phyloP scores from a whole-genome alignment of 1,284 basidiomycete species.

The Ustilago hordei region DNA sequence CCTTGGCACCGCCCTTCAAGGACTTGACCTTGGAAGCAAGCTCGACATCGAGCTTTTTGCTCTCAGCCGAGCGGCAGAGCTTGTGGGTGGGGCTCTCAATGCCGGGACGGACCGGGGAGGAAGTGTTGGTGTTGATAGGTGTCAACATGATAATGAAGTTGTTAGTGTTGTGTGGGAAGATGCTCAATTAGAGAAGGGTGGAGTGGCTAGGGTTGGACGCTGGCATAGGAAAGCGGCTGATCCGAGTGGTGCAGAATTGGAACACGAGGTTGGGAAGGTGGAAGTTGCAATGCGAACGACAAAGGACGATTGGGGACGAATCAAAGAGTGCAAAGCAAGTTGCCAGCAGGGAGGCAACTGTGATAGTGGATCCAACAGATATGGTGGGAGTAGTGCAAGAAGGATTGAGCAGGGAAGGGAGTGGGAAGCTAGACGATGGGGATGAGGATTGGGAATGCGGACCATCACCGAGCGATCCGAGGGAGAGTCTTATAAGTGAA shows the following conservation, averaged over 20 bases:
- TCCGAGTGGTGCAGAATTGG: conserved; percentile 26
- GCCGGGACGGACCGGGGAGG: conserved; percentile 33
- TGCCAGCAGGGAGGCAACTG: conserved; percentile 17
- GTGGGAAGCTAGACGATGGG: conserved; percentile 24
- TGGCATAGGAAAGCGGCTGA: conserved; percentile 16
- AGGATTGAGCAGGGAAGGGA: conserved; percentile 10
- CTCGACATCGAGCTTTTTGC: conserved; percentile 52
- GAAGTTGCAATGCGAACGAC: conserved; percentile 17
- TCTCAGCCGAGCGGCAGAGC: conserved; percentile 39
- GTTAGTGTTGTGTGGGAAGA: not conserved
- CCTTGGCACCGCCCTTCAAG: conserved; percentile 47
- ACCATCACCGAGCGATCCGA: conserved; percentile 53
- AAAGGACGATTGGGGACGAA: conserved; percentile 12
- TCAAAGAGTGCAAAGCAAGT: conserved; percentile 28
- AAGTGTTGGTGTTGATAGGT: conserved; percentile 49
- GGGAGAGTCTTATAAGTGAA: conserved; percentile 45
- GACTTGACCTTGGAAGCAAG: conserved; percentile 48
- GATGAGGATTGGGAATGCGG: conserved; percentile 29
- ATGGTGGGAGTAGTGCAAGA: conserved; percentile 38
- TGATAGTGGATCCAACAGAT: conserved; percentile 22
- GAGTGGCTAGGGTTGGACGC: conserved; percentile 1
- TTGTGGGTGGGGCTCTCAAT: conserved; percentile 52
- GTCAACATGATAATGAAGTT: conserved; percentile 40
- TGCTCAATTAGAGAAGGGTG: not conserved
- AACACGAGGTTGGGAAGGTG: not conserved